A percentile compares a stretch with the other conserved stretches of the same genome.
These are phyloP conservation scores for Cryptococcus depauperatus DNA, from an alignment of 1,284 basidiomycete species.

Conservation along the genomic window DNA sequence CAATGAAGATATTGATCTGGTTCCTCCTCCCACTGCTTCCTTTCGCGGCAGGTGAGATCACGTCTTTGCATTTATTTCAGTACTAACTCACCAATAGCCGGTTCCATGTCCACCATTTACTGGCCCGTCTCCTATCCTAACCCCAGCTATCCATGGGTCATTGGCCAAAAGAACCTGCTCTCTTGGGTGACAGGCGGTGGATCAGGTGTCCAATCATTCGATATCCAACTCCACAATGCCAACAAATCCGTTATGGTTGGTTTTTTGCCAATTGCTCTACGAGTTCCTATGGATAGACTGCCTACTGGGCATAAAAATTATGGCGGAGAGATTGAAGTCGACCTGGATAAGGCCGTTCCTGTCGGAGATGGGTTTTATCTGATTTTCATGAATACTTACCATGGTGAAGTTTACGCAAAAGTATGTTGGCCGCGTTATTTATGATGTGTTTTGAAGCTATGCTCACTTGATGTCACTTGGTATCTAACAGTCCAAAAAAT, in stretches of 20 bases:
- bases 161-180: constrained; percentile 38
- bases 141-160: constrained; percentile 34
- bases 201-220: constrained; percentile 40
- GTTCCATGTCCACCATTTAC: constrained; percentile 33
- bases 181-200: constrained; percentile 39
- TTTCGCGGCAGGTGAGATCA: constrained; percentile 1
- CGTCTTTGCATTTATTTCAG: not conserved
- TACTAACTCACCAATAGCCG: constrained; percentile 2
- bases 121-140: constrained; percentile 41
- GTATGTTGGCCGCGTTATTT: constrained; percentile 11
- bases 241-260: constrained; percentile 40
- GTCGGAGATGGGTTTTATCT: constrained; percentile 32
- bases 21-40: constrained; percentile 13
- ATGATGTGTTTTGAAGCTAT: not conserved
- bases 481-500: constrained; percentile 28
- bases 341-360: constrained; percentile 29
- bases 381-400: constrained; percentile 39
- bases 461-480: not conserved
- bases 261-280: constrained; percentile 36
- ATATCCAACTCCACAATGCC: constrained; percentile 43
- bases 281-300: constrained; percentile 35
- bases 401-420: constrained; percentile 39
- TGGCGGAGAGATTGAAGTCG: constrained; percentile 42
- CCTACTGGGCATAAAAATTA: constrained; percentile 30
- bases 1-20: constrained; percentile 29